phyloP scores from a whole-genome alignment of 2,329 filamentous ascomycete species.

The Aureobasidium sp. region DNA sequence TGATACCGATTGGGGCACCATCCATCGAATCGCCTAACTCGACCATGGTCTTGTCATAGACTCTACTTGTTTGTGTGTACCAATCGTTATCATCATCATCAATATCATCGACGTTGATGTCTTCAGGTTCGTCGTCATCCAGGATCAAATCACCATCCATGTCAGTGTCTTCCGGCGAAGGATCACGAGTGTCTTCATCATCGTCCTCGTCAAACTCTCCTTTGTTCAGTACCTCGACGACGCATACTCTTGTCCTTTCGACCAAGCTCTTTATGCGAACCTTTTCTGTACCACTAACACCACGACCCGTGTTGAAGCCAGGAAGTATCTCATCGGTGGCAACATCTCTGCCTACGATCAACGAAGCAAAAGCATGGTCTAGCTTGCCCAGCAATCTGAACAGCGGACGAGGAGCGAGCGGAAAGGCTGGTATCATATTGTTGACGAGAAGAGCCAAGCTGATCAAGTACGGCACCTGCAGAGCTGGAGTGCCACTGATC shows the following conservation, averaged over 20 bases:
- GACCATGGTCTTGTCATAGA: conserved; percentile 75
- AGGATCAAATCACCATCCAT: conserved; percentile 37
- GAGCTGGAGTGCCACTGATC: conserved; percentile 72
- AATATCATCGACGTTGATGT: conserved; percentile 26
- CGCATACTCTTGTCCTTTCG: conserved; percentile 63
- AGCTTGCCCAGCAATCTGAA: conserved; percentile 70
- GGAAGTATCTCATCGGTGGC: conserved; percentile 59
- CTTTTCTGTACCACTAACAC: conserved; percentile 77
- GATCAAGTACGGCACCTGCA: conserved; percentile 80
- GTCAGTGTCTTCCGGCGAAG: conserved; percentile 31
- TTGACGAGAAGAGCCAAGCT: conserved; percentile 67
- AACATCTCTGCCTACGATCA: conserved; percentile 61
- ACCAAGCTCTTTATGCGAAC: conserved; percentile 78
- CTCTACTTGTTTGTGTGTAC: conserved; percentile 64
- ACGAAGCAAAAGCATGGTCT: conserved; percentile 73
- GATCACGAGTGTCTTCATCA: conserved; percentile 24
- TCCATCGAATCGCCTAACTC: conserved; percentile 64
- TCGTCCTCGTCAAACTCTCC: conserved; percentile 41
- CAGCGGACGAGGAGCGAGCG: conserved; percentile 58
- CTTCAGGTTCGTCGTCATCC: conserved; percentile 18
- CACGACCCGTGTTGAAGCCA: conserved; percentile 58
- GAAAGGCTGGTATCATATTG: conserved; percentile 66
- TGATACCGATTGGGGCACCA: conserved; percentile 39
- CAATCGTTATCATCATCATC: conserved; percentile 33
- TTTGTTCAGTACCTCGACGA: conserved; percentile 61